These are phyloP conservation scores for Suillus weaverae DNA, from an alignment of 768 basidiomycete species.

Conservation along the genomic window DNA sequence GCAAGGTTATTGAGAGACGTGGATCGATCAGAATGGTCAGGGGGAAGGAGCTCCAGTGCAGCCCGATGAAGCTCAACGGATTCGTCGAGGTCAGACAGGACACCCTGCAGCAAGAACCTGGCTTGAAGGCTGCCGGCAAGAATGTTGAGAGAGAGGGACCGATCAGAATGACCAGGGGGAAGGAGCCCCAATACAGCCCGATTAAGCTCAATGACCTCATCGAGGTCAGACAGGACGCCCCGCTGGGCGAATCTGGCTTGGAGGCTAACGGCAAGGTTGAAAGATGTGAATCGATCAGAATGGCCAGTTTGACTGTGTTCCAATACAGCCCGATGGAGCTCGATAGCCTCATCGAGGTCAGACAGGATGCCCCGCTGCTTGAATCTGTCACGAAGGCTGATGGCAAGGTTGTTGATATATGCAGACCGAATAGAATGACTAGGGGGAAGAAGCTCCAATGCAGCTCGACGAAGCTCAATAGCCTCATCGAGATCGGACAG, in stretches of 20 bases:
- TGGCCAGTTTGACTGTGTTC: background rate
- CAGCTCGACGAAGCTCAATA: background rate
- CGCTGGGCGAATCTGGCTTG: background rate
- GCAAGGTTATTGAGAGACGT: constrained; percentile 12
- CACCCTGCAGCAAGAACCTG: constrained; percentile 11
- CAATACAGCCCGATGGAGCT: background rate
- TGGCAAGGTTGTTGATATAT: background rate
- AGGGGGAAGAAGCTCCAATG: background rate
- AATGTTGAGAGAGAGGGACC: background rate
- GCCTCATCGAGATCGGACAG: background rate
- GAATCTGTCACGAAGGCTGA: background rate
- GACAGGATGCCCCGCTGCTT: background rate
- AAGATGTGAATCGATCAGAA: background rate
- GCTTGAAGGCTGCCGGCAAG: constrained; percentile 8
- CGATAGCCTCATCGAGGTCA: constrained; percentile 2
- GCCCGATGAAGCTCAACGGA: constrained; percentile 10
- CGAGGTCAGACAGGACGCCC: background rate
- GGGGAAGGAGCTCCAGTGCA: constrained; percentile 1
- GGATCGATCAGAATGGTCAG: background rate
- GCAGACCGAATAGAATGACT: background rate
- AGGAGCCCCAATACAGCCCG: constrained; percentile 7
- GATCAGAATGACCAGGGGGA: constrained; percentile 14
- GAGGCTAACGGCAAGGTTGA: background rate
- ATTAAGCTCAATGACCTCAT: constrained; percentile 12
- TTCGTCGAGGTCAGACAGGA: constrained; percentile 15